These are phyloP conservation scores for Solanum virginianum DNA, from an alignment of 257 asterid species.

Conservation along the genomic window DNA sequence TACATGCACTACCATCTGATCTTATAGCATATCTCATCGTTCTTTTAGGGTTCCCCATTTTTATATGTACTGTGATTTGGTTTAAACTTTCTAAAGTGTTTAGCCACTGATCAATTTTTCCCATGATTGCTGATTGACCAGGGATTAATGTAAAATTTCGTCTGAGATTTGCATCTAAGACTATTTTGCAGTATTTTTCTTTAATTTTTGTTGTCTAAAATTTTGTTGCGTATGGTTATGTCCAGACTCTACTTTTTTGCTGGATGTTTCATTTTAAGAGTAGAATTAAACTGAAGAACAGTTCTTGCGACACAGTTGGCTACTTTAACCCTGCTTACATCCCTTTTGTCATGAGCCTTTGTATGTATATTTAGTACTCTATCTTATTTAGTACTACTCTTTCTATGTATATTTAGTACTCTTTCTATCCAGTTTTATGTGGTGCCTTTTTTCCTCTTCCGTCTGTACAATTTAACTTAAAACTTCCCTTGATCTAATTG, in stretches of 20 bases:
- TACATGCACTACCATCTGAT: slow-evolving; percentile 87
- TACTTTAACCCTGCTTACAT: slow-evolving; percentile 20
- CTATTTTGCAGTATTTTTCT: background rate
- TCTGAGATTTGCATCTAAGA: slow-evolving; percentile 44
- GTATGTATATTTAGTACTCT: no score
- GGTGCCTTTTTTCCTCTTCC: no score
- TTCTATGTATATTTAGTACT: background rate
- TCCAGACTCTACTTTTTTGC: slow-evolving; percentile 23
- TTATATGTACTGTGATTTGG: background rate
- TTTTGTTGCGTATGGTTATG: slow-evolving; percentile 31
- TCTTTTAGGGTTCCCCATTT: background rate
- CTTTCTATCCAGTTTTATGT: background rate
- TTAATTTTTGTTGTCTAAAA: no score
- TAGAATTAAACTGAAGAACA: slow-evolving; percentile 29
- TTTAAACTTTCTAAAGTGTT: background rate
- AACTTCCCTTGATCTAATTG: no score
- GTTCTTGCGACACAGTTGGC: slow-evolving; percentile 63
- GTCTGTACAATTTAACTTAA: no score
- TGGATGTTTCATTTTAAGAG: slow-evolving; percentile 45
- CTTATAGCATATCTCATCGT: slow-evolving; percentile 5
- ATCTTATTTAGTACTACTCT: no score
- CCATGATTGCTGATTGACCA: slow-evolving; percentile 14
- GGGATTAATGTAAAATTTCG: slow-evolving; percentile 50
- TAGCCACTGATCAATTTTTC: slow-evolving; percentile 40
- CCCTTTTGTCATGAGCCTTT: background rate